Conservation (phyloP, 140 eudicot species). For the Senecio squalidus region DNA sequence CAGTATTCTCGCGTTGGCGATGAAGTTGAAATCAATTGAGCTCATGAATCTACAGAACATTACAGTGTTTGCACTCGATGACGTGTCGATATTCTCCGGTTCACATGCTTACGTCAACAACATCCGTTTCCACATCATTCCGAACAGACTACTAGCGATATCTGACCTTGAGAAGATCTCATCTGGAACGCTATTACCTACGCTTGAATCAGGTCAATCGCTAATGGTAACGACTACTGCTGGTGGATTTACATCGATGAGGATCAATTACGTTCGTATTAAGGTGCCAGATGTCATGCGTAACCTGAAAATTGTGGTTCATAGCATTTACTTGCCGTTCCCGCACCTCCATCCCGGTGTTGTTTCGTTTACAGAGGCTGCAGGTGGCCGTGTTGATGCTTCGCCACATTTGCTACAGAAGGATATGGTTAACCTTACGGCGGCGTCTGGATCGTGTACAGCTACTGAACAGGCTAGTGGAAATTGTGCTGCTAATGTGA, state of each 20-base stretch:
- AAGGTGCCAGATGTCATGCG: conserved; percentile 59
- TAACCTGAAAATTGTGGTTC: conserved; percentile 64
- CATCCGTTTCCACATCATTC: conserved; percentile 66
- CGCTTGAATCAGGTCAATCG: conserved; percentile 57
- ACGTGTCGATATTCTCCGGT: conserved; percentile 53
- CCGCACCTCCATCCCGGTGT: conserved; percentile 57
- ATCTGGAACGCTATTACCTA: conserved; percentile 41
- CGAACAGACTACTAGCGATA: conserved; percentile 43
- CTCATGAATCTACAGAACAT: conserved; percentile 40
- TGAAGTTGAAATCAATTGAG: conserved; percentile 55
- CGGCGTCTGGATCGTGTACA: conserved; percentile 24
- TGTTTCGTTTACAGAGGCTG: conserved; percentile 13
- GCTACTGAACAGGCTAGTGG: conserved; percentile 25
- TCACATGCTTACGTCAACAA: conserved; percentile 49
- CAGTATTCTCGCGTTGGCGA: conserved; percentile 50
- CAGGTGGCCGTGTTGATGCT: conserved; percentile 13
- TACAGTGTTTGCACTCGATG: conserved; percentile 65
- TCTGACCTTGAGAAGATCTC: conserved; percentile 54
- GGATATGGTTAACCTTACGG: conserved; percentile 13
- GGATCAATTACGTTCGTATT: conserved; percentile 66
- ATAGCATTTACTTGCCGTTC: conserved; percentile 61
- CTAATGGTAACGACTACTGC: conserved; percentile 63
- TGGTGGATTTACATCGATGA: conserved; percentile 54
- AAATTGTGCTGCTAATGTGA: conserved; percentile 25
- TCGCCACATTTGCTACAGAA: conserved; percentile 16